A percentile compares a stretch with the other conserved stretches of the same genome.
Conservation (phyloP, 2,329 filamentous ascomycete species). For the Calonectria hongkongensis region DNA sequence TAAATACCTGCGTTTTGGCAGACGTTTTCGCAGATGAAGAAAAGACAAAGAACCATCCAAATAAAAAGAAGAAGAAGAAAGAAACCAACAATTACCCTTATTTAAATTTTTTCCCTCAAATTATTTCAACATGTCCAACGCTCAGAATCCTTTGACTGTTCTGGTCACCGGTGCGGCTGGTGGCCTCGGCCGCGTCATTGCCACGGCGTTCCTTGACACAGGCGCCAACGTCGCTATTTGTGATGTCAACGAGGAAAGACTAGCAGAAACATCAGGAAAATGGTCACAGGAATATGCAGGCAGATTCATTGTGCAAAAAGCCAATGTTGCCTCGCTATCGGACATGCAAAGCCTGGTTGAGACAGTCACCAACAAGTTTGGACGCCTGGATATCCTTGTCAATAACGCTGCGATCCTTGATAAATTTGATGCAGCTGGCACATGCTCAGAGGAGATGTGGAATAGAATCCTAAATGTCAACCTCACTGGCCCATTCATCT, state of each 20-base stretch:
- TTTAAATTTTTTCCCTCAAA: background rate
- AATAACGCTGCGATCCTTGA: conserved; percentile 9
- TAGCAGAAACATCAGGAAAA: background rate
- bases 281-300: background rate
- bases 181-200: conserved; percentile 15
- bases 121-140: conserved; percentile 4
- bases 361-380: conserved; percentile 6
- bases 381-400: conserved; percentile 9
- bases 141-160: conserved; percentile 11
- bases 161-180: background rate
- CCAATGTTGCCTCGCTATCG: conserved; percentile 1
- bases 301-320: background rate
- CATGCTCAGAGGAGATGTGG: conserved; percentile 14
- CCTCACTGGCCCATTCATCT: conserved; percentile 8
- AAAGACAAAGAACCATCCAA: no score
- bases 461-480: conserved; percentile 14
- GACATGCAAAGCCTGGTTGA: conserved; percentile 19
- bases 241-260: conserved; percentile 1
- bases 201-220: conserved; percentile 3
- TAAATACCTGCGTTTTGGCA: background rate
- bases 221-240: conserved; percentile 6
- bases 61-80: no score
- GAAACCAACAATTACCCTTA: no score
- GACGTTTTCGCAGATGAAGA: background rate
- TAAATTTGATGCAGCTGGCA: background rate